Conservation (phyloP, 768 basidiomycete genomes). For the Pleurotus sapidus region DNA sequence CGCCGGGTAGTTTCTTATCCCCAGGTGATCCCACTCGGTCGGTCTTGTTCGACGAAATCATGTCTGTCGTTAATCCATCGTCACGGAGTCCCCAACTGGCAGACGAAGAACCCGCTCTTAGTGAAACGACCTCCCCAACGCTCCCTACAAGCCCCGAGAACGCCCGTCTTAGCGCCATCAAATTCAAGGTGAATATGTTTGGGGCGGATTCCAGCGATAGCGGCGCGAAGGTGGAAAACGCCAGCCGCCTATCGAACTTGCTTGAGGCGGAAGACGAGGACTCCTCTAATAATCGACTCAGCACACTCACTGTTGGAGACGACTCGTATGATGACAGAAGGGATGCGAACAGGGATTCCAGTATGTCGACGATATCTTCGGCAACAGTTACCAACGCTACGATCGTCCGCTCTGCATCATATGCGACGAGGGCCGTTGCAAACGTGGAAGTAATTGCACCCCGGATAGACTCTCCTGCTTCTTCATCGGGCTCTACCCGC, state of each 20-base stretch:
- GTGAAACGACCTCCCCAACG: slow-evolving; percentile 23
- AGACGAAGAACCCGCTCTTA: slow-evolving; percentile 19
- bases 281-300: slow-evolving; percentile 1
- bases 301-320: slow-evolving; percentile 1
- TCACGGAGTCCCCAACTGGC: neutral
- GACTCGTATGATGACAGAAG: slow-evolving; percentile 14
- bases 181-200: slow-evolving; percentile 8
- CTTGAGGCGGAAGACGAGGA: neutral
- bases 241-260: neutral
- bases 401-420: slow-evolving; percentile 42
- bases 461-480: neutral
- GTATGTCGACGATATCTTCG: slow-evolving; percentile 39
- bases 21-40: slow-evolving; percentile 7
- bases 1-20: neutral
- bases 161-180: neutral
- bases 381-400: slow-evolving; percentile 39
- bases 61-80: slow-evolving; percentile 11
- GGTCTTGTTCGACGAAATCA: slow-evolving; percentile 16
- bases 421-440: slow-evolving; percentile 51
- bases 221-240: neutral
- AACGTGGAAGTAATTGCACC: slow-evolving; percentile 36
- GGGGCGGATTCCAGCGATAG: neutral
- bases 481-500: neutral
- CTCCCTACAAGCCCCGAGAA: slow-evolving; percentile 18
- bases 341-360: slow-evolving; percentile 39